These are phyloP conservation scores for Lachancea sp. DNA, from an alignment of 805 yeast genomes.

Conservation along the genomic window DNA sequence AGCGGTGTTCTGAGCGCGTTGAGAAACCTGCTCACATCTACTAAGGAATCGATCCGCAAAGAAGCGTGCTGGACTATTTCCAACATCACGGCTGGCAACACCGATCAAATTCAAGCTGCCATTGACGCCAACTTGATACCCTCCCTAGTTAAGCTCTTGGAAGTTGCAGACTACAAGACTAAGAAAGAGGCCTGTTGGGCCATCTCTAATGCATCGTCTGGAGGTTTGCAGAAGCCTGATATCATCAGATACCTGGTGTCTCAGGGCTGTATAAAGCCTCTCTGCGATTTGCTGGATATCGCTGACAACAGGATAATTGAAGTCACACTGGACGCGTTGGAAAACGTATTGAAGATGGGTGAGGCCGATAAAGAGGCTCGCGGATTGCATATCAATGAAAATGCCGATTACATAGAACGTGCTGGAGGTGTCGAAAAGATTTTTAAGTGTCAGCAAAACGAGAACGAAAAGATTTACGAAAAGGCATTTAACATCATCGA, in stretches of 20 bases:
- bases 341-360: slow-evolving; percentile 89
- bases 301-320: slow-evolving; percentile 90
- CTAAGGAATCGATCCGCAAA: slow-evolving; percentile 88
- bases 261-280: slow-evolving; percentile 96
- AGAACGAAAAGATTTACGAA: slow-evolving; percentile 85
- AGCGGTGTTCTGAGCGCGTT: slow-evolving; percentile 86
- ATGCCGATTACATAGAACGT: slow-evolving; percentile 90
- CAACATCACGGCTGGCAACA: slow-evolving; percentile 94
- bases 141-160: slow-evolving; percentile 72
- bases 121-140: slow-evolving; percentile 93
- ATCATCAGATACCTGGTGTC: slow-evolving; percentile 87
- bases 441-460: slow-evolving; percentile 84
- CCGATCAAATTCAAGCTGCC: slow-evolving; percentile 94
- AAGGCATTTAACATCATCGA: slow-evolving; percentile 88
- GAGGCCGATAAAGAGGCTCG: slow-evolving; percentile 81
- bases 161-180: slow-evolving; percentile 88
- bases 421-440: slow-evolving; percentile 98
- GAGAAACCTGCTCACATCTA: slow-evolving; percentile 68
- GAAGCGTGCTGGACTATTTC: slow-evolving; percentile 99
- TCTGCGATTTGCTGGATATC: slow-evolving; percentile 82
- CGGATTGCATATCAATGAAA: slow-evolving; percentile 66
- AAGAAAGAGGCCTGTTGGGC: slow-evolving; percentile 99
- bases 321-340: slow-evolving; percentile 91
- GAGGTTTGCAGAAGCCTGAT: slow-evolving; percentile 86
- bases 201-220: slow-evolving; percentile 93